Conservation (phyloP, 768 basidiomycete genomes). For the Tephrocybe sp. region DNA sequence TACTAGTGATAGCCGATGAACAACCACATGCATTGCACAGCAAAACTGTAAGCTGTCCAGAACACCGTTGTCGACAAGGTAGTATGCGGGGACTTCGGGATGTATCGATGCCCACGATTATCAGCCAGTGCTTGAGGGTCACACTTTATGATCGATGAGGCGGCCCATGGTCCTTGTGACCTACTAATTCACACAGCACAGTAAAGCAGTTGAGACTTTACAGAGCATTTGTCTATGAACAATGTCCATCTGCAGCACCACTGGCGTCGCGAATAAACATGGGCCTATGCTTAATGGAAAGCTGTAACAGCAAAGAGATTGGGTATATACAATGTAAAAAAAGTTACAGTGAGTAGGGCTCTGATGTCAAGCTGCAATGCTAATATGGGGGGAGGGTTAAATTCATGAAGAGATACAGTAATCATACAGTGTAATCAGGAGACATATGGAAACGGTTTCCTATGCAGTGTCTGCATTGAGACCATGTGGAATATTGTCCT, state of each 20-base stretch:
- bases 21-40: no score
- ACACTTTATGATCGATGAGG: neutral
- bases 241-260: no score
- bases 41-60: no score
- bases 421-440: conserved; percentile 1
- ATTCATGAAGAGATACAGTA: neutral
- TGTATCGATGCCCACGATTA: no score
- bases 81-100: no score
- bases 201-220: no score
- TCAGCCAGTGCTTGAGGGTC: no score
- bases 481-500: neutral
- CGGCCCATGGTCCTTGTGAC: neutral
- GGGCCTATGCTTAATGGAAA: neutral
- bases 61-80: no score
- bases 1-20: no score
- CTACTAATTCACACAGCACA: no score
- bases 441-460: neutral
- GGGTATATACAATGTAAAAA: neutral
- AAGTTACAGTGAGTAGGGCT: neutral
- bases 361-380: neutral
- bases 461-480: neutral
- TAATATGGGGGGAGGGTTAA: neutral
- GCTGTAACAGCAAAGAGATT: neutral
- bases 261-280: no score
- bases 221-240: no score